phyloP scores from a whole-genome alignment of 805 yeast species.

The Grigorovia jiainica region DNA sequence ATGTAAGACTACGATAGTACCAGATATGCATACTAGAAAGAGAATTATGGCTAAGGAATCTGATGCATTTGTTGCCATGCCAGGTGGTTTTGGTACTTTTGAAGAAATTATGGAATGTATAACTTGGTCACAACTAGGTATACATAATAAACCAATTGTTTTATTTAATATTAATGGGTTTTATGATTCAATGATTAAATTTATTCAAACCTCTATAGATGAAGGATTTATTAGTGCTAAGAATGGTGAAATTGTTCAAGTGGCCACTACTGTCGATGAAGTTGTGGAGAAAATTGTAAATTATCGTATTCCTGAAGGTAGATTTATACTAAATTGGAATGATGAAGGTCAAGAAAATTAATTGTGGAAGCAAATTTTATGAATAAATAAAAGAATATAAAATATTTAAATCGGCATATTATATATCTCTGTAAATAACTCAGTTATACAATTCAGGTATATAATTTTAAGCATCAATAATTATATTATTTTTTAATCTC shows the following conservation, averaged over 20 bases:
- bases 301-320: slow-evolving; percentile 60
- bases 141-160: slow-evolving; percentile 74
- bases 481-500: background rate
- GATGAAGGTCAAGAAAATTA: slow-evolving; percentile 13
- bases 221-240: slow-evolving; percentile 60
- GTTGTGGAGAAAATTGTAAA: slow-evolving; percentile 52
- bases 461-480: no score
- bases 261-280: slow-evolving; percentile 60
- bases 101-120: slow-evolving; percentile 86
- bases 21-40: slow-evolving; percentile 86
- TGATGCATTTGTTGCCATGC: slow-evolving; percentile 80
- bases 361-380: no score
- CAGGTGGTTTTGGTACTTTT: slow-evolving; percentile 87
- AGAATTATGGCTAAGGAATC: slow-evolving; percentile 78
- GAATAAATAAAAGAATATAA: no score
- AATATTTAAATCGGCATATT: no score
- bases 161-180: slow-evolving; percentile 73
- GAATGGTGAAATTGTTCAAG: slow-evolving; percentile 59
- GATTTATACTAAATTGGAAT: slow-evolving; percentile 66
- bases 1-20: slow-evolving; percentile 73
- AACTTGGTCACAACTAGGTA: slow-evolving; percentile 86
- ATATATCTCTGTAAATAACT: no score
- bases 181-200: slow-evolving; percentile 58
- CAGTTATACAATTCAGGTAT: no score
- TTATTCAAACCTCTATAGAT: slow-evolving; percentile 49